phyloP scores from a whole-genome alignment of 495 filamentous ascomycete species.

The Chlorociboria aeruginascens region DNA sequence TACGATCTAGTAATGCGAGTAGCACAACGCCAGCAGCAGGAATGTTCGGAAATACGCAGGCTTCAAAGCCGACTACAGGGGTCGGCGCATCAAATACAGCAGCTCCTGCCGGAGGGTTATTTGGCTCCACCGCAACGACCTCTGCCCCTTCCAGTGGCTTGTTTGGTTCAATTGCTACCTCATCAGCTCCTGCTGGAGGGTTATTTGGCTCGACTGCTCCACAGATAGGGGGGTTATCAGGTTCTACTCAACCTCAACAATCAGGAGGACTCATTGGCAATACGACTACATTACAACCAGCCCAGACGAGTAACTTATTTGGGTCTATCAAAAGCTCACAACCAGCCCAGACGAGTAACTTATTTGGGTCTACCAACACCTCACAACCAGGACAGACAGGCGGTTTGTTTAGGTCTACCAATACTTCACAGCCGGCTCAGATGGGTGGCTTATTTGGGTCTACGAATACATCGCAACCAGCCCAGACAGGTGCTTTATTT shows the following conservation, averaged over 20 bases:
- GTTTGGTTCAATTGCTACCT: slow-evolving; percentile 23
- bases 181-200: slow-evolving; percentile 20
- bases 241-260: slow-evolving; percentile 17
- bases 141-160: slow-evolving; percentile 26
- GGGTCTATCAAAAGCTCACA: slow-evolving; percentile 21
- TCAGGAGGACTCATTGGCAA: slow-evolving; percentile 25
- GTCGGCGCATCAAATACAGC: slow-evolving; percentile 22
- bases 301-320: slow-evolving; percentile 25
- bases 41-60: slow-evolving; percentile 29
- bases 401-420: slow-evolving; percentile 22
- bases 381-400: too few species aligned
- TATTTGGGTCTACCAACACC: slow-evolving; percentile 23
- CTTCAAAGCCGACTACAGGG: slow-evolving; percentile 20
- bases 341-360: slow-evolving; percentile 16
- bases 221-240: slow-evolving; percentile 26
- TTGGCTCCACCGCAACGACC: slow-evolving; percentile 24
- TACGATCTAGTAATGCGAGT: slow-evolving; percentile 17
- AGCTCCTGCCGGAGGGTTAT: slow-evolving; percentile 9
- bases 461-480: slow-evolving; percentile 16
- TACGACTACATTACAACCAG: slow-evolving; percentile 20
- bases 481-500: slow-evolving; percentile 24
- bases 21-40: slow-evolving; percentile 21
- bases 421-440: slow-evolving; percentile 2
- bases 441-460: slow-evolving; percentile 27
- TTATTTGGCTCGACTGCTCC: slow-evolving; percentile 24